phyloP scores from a whole-genome alignment of 2,329 filamentous ascomycete species.

The Ophiostoma triangulosporum region DNA sequence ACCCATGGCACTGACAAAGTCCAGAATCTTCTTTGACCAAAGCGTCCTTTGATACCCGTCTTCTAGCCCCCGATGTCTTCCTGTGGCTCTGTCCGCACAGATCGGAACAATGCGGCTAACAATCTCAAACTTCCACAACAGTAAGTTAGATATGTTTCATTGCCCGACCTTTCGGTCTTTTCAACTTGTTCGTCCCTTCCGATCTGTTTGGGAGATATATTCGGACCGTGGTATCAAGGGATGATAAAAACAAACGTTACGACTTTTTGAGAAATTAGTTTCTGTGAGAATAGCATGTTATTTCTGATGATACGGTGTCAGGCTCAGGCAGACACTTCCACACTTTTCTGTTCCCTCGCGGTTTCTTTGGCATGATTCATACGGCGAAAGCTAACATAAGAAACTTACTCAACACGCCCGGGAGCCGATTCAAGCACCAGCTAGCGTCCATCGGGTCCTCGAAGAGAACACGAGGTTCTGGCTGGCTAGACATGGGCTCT shows the following conservation, averaged over 20 bases:
- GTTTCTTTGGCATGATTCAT: background rate
- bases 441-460: background rate
- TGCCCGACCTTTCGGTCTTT: too few species aligned
- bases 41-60: background rate
- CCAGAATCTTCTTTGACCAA: background rate
- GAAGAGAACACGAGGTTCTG: background rate
- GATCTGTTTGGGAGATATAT: too few species aligned
- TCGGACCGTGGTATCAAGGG: too few species aligned
- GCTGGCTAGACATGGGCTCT: background rate
- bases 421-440: background rate
- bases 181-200: too few species aligned
- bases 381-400: background rate
- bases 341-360: background rate
- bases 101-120: too few species aligned
- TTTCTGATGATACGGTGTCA: background rate
- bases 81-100: too few species aligned
- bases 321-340: background rate
- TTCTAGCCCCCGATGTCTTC: background rate
- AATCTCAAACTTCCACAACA: too few species aligned
- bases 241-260: too few species aligned
- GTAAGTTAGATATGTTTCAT: too few species aligned
- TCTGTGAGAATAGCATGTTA: too few species aligned
- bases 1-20: background rate
- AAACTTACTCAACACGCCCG: background rate
- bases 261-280: too few species aligned